Base-by-base conservation (phyloP, 2,329 filamentous ascomycete genomes). In the Talaromyces sp. region DNA sequence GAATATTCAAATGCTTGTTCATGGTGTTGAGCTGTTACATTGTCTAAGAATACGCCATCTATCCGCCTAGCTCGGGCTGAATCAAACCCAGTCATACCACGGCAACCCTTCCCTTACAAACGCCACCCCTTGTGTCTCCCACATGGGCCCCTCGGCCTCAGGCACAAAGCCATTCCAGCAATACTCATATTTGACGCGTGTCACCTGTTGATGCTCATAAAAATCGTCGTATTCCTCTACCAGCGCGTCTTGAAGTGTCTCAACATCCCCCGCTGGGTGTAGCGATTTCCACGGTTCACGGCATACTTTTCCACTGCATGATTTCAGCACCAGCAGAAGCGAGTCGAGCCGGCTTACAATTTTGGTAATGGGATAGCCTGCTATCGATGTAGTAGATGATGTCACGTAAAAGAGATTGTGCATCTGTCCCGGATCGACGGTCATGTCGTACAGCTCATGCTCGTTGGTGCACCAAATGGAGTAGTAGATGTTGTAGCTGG, bases 361-460 rank as follows among this genome's bases (percentile, higher is more conserved):
- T 17, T 47, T 39, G 11, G 39, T 27, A 3, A 49, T 16, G 20
- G 16, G 11, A 7, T 35, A 13, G 7, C 27, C 30, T 13, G 41
- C 16, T 36, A 43, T 16, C 14, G 17, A 30, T 14, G 17, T 36
- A 13, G 3, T n/a, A 16, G 16, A 9, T 41, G 13, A 13, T 24
- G 8, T 8, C 6, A 29, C 27, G 22, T 20, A 27, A 19, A 30
- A 24, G 7, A 51, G 33, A 40, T 51, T 51, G 3, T 20, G 3
- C 35, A 51, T 41, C 20, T 51, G 49, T 7, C 40, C 20, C 11
- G 49, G 49, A 17, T 51, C 49, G 32, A 47, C 42, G 2, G 22
- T 30, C 35, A 51, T 30, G 19, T 51, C 49, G 24, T 51, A 51
- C 6, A 51, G 33, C 24, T 51, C 49, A 17, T 47, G 49, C 24